phyloP scores from a whole-genome alignment of 306 rosid genomes.

The Lotus japonicus region DNA sequence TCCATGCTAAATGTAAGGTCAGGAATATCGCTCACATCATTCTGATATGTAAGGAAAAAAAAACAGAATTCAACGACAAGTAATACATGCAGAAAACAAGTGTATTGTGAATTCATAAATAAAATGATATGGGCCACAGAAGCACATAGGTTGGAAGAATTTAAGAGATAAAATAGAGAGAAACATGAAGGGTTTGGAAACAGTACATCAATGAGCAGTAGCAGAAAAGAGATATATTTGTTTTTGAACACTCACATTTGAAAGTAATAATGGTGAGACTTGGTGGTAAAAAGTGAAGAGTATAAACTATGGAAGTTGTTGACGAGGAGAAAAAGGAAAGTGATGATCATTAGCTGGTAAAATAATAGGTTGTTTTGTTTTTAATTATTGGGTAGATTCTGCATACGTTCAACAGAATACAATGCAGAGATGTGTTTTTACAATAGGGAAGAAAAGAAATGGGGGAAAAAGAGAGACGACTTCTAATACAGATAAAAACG shows the following conservation, averaged over 20 bases:
- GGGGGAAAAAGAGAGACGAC: neutral
- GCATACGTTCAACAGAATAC: neutral
- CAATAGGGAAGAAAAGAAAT: neutral
- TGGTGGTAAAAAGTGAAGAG: neutral
- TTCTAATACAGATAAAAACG: neutral
- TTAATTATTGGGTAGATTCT: neutral
- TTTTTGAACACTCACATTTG: neutral
- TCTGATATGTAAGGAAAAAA: constrained; percentile 34
- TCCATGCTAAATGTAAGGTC: constrained; percentile 99
- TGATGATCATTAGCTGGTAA: neutral
- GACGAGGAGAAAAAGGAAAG: neutral
- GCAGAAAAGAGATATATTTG: neutral
- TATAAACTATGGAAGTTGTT: neutral
- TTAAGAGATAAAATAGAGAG: too few species aligned
- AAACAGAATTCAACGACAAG: neutral
- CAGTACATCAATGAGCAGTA: neutral
- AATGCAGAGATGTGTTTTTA: neutral
- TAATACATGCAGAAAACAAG: constrained; percentile 3
- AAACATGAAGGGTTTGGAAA: neutral
- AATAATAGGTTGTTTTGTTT: neutral
- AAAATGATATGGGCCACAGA: neutral
- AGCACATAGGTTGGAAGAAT: too few species aligned
- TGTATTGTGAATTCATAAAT: neutral
- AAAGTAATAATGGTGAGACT: neutral
- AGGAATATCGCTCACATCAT: constrained; percentile 82